phyloP scores from a whole-genome alignment of 2,329 filamentous ascomycete genomes.

The Claviceps fusiformis region DNA sequence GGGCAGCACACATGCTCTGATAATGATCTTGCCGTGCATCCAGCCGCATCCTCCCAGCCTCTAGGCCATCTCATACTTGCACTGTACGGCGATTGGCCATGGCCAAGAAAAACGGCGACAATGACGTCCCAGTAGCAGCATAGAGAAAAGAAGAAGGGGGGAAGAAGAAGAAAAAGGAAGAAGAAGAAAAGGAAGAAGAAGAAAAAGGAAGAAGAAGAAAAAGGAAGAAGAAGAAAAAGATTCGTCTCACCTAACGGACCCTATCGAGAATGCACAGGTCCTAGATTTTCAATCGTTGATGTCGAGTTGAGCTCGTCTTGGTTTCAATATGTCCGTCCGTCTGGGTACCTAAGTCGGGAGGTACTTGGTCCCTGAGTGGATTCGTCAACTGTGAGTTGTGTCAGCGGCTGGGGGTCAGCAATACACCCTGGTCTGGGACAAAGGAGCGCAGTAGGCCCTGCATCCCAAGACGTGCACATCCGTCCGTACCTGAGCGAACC shows the following conservation, averaged over 20 bases:
- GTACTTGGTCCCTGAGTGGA: slow-evolving; percentile 1
- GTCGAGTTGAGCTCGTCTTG: slow-evolving; percentile 3
- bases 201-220: too few species aligned
- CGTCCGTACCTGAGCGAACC: slow-evolving; percentile 4
- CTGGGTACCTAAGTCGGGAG: background rate
- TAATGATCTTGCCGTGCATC: background rate
- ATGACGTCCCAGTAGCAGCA: background rate
- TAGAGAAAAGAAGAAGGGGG: background rate
- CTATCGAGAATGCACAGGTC: background rate
- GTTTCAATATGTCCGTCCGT: background rate
- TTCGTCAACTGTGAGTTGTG: slow-evolving; percentile 1
- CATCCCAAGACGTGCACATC: slow-evolving; percentile 1
- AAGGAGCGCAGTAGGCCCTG: slow-evolving; percentile 1
- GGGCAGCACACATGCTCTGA: background rate
- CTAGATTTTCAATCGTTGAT: background rate
- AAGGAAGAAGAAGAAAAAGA: background rate
- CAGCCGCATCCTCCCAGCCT: background rate
- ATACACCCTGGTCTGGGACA: slow-evolving; percentile 3
- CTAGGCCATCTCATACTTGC: background rate
- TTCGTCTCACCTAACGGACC: background rate
- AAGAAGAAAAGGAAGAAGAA: background rate
- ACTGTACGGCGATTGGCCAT: too few species aligned
- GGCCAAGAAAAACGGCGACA: background rate
- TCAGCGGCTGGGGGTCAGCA: slow-evolving; percentile 5
- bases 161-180: background rate